These are phyloP conservation scores for Ceriops decandra DNA, from an alignment of 345 rosid genomes.

Conservation along the genomic window DNA sequence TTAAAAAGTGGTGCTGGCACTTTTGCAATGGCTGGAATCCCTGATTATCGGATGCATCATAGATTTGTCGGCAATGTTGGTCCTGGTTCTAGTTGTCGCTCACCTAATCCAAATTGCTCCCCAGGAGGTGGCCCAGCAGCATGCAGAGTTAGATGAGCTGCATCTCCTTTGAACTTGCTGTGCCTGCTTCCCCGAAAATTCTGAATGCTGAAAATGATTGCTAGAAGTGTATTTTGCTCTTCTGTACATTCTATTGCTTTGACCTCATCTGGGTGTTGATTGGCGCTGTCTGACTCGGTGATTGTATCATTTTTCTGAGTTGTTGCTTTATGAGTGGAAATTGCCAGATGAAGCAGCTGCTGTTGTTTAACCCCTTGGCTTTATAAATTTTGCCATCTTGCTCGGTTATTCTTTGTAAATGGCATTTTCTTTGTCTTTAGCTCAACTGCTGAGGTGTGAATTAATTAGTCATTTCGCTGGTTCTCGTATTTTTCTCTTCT, in stretches of 20 bases:
- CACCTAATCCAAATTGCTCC: slow-evolving; percentile 75
- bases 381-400: too few relatives aligned
- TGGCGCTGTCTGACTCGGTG: slow-evolving; percentile 28
- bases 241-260: slow-evolving; percentile 23
- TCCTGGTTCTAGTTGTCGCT: slow-evolving; percentile 75
- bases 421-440: too few relatives aligned
- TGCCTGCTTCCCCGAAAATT: slow-evolving; percentile 27
- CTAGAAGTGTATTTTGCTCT: background rate
- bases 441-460: too few relatives aligned
- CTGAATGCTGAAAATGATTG: slow-evolving; percentile 20
- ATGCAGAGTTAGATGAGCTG: slow-evolving; percentile 77
- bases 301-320: slow-evolving; percentile 27
- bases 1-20: slow-evolving; percentile 33
- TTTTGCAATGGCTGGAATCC: slow-evolving; percentile 74
- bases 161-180: slow-evolving; percentile 40
- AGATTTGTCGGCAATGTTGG: slow-evolving; percentile 69
- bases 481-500: too few relatives aligned
- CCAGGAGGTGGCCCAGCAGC: slow-evolving; percentile 69
- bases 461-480: too few relatives aligned
- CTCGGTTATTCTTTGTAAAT: too few relatives aligned
- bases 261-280: slow-evolving; percentile 27
- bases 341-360: slow-evolving; percentile 19
- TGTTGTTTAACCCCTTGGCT: background rate
- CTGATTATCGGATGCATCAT: slow-evolving; percentile 53
- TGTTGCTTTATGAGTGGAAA: slow-evolving; percentile 11